Conservation (phyloP, 2,329 filamentous ascomycete species). For the Sporothrix curviconia region DNA sequence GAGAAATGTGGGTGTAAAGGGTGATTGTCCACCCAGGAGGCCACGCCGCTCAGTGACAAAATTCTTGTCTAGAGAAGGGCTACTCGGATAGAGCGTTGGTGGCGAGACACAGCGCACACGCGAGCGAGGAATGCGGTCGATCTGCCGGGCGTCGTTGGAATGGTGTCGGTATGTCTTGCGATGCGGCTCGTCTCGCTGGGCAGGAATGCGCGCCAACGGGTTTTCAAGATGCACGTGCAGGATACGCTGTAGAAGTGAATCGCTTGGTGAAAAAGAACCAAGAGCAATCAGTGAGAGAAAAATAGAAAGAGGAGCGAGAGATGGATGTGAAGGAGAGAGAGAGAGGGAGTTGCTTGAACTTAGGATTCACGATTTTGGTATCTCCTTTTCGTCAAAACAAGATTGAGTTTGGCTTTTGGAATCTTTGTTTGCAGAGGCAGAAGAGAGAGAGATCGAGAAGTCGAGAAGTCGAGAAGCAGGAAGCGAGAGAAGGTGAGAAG, state of each 20-base stretch:
- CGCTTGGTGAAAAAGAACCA: background rate
- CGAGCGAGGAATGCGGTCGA: conserved; percentile 6
- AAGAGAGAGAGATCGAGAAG: conserved; percentile 1
- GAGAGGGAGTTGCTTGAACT: background rate
- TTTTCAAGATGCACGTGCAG: background rate
- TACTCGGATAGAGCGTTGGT: background rate
- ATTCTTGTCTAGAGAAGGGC: background rate
- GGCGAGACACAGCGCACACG: background rate
- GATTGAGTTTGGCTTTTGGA: background rate
- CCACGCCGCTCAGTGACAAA: background rate
- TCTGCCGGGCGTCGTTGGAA: background rate
- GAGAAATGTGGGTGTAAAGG: conserved; percentile 8
- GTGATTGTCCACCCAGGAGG: conserved; percentile 8
- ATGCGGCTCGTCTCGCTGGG: conserved; percentile 8
- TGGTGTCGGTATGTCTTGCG: background rate
- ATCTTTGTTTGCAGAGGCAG: background rate
- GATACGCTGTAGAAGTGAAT: background rate
- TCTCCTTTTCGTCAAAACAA: conserved; percentile 3
- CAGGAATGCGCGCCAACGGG: conserved; percentile 11
- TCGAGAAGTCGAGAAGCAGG: background rate
- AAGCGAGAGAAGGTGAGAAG: background rate
- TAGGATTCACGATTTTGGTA: conserved; percentile 11
- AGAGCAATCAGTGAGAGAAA: conserved; percentile 6
- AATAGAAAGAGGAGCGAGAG: background rate
- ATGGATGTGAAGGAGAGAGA: background rate